Evolutionary conservation across 306 rosid genomes (phyloP), one percentile per base, ranked within the genome.

Genomic region (Medicago lupulina): DNA sequence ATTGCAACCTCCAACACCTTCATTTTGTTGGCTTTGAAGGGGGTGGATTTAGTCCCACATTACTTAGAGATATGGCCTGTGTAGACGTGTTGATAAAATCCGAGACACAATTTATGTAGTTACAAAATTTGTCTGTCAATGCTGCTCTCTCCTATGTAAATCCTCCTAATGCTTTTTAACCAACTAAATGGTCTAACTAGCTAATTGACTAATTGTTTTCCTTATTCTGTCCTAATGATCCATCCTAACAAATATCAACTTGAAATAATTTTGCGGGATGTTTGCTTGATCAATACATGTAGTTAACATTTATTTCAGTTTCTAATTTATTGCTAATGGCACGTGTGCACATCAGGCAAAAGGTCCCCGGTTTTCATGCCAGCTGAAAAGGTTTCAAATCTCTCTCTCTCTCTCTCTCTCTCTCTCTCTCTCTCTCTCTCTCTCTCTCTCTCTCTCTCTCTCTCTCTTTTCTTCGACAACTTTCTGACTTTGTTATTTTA

Each of bases 351-450:
- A 76, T 57, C 88, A 89, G 97, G 91, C 83, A 73, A 86, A 86
- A 83, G 81, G 65, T 80, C 65, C 79, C 55, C 67, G 46, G 58
- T 87, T 18, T 85, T 23, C 68, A 67, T 65, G 59, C 54, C 87
- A 70, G 71, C 83, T 28, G 87, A 83, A 62, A 88, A 82, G 92
- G 97, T 93, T 80, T 47, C 70, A 40, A 43, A 71, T 44, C 21
- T 67, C 16, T 59, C 54, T 36, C 8, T 23, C 36, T 58, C 36
- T 57, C 64, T 19, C 2, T 41, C 47, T 43, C 47, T 43, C 47
- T 43, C n/a, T n/a, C n/a, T n/a, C n/a, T n/a, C n/a, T n/a, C n/a
- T n/a, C n/a, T n/a, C n/a, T n/a, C n/a, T n/a, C n/a, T n/a, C n/a
- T n/a, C n/a, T n/a, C n/a, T n/a, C n/a, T n/a, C n/a, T n/a, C n/a